Percentiles rank a stretch among this genome's conserved stretches.
Conservation (phyloP, 306 rosid species). For the Cucumis hystrix region DNA sequence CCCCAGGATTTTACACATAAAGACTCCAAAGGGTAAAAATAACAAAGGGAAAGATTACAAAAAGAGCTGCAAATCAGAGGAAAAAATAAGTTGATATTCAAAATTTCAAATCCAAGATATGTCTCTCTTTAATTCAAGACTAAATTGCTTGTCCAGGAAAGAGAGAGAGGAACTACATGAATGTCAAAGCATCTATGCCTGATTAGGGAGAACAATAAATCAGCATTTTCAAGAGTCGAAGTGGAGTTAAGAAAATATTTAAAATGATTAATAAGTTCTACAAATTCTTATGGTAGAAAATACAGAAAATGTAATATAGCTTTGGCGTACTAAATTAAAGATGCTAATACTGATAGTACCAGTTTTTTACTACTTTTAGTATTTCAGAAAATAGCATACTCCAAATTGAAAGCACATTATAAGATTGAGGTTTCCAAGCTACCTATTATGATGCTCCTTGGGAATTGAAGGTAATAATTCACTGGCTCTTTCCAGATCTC, state of each 20-base stretch:
- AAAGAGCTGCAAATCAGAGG: not conserved
- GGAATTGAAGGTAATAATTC: slow-evolving; percentile 82
- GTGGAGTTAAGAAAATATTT: not conserved
- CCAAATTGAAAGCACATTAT: not conserved
- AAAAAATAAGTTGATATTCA: not conserved
- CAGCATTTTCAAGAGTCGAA: not conserved
- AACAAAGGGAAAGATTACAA: not conserved
- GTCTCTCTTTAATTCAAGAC: not conserved
- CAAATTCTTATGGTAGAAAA: not conserved
- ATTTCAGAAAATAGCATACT: not conserved
- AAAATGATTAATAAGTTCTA: not conserved
- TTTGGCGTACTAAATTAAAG: not conserved
- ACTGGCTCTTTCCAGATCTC: slow-evolving; percentile 74
- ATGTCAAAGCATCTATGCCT: not conserved
- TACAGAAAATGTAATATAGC: not conserved
- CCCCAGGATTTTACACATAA: not conserved
- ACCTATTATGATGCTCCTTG: slow-evolving; percentile 83
- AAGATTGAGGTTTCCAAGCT: not conserved
- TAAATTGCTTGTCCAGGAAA: not conserved
- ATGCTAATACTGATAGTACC: not conserved
- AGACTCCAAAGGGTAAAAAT: not conserved
- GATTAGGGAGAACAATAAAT: not conserved
- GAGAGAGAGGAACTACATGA: not conserved
- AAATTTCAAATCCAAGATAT: not conserved
- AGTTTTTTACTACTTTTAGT: no score